These are phyloP conservation scores for Coniochaeta sp. DNA, from an alignment of 2,329 filamentous ascomycete genomes.

Conservation along the genomic window DNA sequence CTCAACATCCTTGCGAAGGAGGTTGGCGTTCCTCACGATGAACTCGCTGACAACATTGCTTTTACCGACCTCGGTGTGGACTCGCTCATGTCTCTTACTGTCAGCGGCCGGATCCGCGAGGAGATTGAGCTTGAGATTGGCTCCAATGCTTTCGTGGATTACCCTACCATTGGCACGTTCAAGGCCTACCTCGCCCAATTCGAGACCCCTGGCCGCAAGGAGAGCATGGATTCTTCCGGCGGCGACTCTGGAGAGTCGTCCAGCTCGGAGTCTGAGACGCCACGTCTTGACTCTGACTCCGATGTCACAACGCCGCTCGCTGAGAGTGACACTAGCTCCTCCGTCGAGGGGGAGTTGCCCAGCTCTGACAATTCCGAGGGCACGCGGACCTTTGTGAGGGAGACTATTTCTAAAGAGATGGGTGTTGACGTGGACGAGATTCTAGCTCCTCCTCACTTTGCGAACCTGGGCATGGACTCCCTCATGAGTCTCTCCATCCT, in stretches of 20 bases:
- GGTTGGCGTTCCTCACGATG: conserved; percentile 45
- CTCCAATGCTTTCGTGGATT: conserved; percentile 46
- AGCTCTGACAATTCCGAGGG: conserved; percentile 33
- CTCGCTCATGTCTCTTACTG: conserved; percentile 54
- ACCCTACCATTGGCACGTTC: conserved; percentile 46
- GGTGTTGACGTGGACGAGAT: conserved; percentile 60
- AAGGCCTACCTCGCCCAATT: conserved; percentile 36
- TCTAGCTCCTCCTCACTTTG: conserved; percentile 43
- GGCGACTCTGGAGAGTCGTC: conserved; percentile 24
- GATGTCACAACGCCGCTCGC: conserved; percentile 46
- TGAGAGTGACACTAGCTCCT: conserved; percentile 43
- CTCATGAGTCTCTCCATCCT: conserved; percentile 51
- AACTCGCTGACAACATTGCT: conserved; percentile 48
- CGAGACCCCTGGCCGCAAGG: conserved; percentile 22
- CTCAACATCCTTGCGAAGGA: conserved; percentile 50
- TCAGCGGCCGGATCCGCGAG: conserved; percentile 49
- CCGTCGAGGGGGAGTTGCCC: conserved; percentile 32
- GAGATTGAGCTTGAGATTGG: conserved; percentile 49
- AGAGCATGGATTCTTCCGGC: conserved; percentile 16
- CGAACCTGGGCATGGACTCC: conserved; percentile 51
- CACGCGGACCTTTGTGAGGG: conserved; percentile 48
- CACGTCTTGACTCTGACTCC: conserved; percentile 39
- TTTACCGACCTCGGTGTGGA: conserved; percentile 54
- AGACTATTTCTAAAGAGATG: conserved; percentile 65
- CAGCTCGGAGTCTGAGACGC: conserved; percentile 33